phyloP scores from a whole-genome alignment of 768 basidiomycete species.

The Leccinum incarnatum region DNA sequence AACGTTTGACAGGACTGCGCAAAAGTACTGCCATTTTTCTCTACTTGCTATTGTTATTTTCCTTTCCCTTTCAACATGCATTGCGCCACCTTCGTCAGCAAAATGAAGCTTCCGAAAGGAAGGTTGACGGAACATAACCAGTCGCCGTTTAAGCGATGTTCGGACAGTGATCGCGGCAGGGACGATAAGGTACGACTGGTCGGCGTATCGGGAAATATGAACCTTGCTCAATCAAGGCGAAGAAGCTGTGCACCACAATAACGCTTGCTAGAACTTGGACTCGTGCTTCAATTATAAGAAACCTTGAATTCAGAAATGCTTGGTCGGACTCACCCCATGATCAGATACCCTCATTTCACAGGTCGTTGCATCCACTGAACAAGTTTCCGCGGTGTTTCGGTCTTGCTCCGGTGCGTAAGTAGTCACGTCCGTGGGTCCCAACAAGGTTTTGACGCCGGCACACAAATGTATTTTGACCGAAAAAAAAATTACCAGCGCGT shows the following conservation, averaged over 20 bases:
- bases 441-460: constrained; percentile 22
- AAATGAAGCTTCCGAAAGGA: constrained; percentile 14
- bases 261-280: constrained; percentile 1
- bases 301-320: not conserved
- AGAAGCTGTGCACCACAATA: constrained; percentile 10
- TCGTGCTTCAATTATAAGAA: constrained; percentile 1
- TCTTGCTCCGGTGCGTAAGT: constrained; percentile 8
- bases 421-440: constrained; percentile 15
- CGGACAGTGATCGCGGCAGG: constrained; percentile 20
- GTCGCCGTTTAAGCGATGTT: constrained; percentile 24
- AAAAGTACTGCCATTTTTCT: constrained; percentile 19
- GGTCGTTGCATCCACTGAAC: not conserved
- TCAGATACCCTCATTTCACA: constrained; percentile 1
- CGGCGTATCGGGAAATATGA: constrained; percentile 23
- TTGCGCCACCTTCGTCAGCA: constrained; percentile 7
- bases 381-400: constrained; percentile 4
- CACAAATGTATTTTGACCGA: constrained; percentile 10
- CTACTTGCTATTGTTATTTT: constrained; percentile 20
- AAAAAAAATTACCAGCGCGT: constrained; percentile 24
- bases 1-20: constrained; percentile 7
- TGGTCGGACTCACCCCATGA: not conserved
- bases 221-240: constrained; percentile 9
- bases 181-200: constrained; percentile 15
- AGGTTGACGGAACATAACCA: constrained; percentile 21
- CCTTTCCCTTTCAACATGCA: not conserved